A percentile compares a stretch with the other conserved stretches of the same genome.
phyloP scores from a whole-genome alignment of 352 stramenopile genomes.

The Halophytophthora batemanensis region DNA sequence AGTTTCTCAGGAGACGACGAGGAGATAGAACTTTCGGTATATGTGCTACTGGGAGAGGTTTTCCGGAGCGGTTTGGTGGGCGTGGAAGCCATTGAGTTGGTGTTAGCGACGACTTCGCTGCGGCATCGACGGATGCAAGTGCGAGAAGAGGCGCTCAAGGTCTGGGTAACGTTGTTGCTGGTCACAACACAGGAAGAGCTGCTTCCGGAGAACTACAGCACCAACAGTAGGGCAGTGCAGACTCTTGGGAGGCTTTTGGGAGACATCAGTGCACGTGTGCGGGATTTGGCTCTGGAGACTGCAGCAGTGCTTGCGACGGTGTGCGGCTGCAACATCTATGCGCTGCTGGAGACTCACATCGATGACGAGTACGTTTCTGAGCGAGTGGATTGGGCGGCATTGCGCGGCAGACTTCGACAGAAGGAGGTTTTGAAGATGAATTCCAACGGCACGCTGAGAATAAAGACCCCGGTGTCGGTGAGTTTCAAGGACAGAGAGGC shows the following conservation, averaged over 20 bases:
- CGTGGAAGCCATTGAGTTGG: conserved; percentile 18
- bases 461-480: conserved; percentile 1
- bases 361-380: conserved; percentile 57
- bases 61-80: conserved; percentile 27
- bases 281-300: conserved; percentile 42
- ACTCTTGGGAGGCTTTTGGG: conserved; percentile 42
- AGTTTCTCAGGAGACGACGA: conserved; percentile 52
- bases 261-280: conserved; percentile 43
- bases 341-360: conserved; percentile 37
- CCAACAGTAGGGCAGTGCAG: conserved; percentile 27
- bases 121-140: conserved; percentile 55
- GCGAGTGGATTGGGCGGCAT: conserved; percentile 45
- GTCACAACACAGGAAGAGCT: conserved; percentile 20
- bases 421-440: conserved; percentile 35
- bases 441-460: conserved; percentile 29
- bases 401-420: conserved; percentile 34
- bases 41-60: conserved; percentile 28
- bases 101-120: conserved; percentile 30
- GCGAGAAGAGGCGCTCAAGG: conserved; percentile 52
- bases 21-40: conserved; percentile 39
- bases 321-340: conserved; percentile 37
- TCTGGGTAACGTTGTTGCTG: conserved; percentile 58
- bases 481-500: not conserved
- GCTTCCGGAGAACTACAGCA: conserved; percentile 13
- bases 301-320: conserved; percentile 31